Conservation (phyloP, 257 asterid genomes). For the Schizonepeta tenuifolia region DNA sequence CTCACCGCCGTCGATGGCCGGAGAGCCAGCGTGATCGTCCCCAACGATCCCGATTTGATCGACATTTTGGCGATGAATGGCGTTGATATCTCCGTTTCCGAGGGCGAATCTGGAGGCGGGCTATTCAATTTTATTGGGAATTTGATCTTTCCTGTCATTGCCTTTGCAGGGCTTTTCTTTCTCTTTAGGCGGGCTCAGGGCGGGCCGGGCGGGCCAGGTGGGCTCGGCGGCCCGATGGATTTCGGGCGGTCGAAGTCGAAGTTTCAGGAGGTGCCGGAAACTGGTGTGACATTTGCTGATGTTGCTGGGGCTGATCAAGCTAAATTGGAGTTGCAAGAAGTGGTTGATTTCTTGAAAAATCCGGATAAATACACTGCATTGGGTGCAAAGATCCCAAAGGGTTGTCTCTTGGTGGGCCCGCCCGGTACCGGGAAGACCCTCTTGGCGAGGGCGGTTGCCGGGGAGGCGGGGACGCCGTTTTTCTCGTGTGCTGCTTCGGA, state of each 20-base stretch:
- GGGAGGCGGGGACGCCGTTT: slow-evolving; percentile 97
- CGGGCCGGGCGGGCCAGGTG: slow-evolving; percentile 98
- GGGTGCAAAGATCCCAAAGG: slow-evolving; percentile 96
- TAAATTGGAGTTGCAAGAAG: slow-evolving; percentile 92
- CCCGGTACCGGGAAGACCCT: slow-evolving; percentile 98
- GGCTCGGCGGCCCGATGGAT: slow-evolving; percentile 98
- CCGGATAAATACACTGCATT: slow-evolving; percentile 96
- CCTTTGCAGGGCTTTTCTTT: slow-evolving; percentile 84
- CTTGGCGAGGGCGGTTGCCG: slow-evolving; percentile 95
- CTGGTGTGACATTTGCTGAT: slow-evolving; percentile 89
- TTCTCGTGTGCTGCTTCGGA: slow-evolving; percentile 99
- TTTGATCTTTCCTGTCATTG: slow-evolving; percentile 73
- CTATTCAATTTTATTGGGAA: slow-evolving; percentile 77
- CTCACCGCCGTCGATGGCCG: slow-evolving; percentile 94
- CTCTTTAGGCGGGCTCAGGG: slow-evolving; percentile 90
- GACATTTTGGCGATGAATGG: slow-evolving; percentile 97
- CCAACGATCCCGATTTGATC: slow-evolving; percentile 92
- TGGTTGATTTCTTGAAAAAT: slow-evolving; percentile 92
- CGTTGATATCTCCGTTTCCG: slow-evolving; percentile 91
- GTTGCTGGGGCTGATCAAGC: slow-evolving; percentile 99
- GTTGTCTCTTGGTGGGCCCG: slow-evolving; percentile 94
- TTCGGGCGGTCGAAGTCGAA: slow-evolving; percentile 94
- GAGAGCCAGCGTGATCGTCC: slow-evolving; percentile 78
- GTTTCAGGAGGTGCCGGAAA: slow-evolving; percentile 98
- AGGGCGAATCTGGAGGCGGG: slow-evolving; percentile 91